phyloP scores from a whole-genome alignment of 331 rosid genomes.

The Malus hybrid region DNA sequence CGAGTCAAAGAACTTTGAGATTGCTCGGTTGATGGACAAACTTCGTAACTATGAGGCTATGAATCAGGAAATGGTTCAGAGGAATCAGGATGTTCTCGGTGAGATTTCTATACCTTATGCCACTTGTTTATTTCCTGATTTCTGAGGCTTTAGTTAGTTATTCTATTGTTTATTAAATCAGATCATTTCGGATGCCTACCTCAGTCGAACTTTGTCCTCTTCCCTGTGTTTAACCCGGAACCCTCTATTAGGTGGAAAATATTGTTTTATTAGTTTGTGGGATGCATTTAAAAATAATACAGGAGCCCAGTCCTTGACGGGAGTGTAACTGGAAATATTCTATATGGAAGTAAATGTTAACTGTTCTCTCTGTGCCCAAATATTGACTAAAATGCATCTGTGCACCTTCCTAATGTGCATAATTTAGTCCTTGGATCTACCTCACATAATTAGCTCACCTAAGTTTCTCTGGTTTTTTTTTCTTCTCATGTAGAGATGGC shows the following conservation, averaged over 20 bases:
- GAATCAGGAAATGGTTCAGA: constrained; percentile 97
- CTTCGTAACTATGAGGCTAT: constrained; percentile 82
- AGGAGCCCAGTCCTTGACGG: no score
- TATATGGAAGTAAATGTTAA: no score
- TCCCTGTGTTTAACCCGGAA: no score
- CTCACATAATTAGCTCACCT: not conserved
- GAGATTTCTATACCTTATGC: constrained; percentile 24
- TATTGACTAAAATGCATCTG: no score
- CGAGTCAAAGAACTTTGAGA: constrained; percentile 80
- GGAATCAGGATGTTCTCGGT: constrained; percentile 95
- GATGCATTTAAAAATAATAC: no score
- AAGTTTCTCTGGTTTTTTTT: not conserved
- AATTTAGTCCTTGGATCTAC: not conserved
- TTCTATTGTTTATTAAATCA: no score
- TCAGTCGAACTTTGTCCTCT: no score
- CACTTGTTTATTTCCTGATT: not conserved
- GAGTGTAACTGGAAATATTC: no score
- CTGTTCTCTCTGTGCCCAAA: no score
- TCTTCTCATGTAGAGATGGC: constrained; percentile 43
- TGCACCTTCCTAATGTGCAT: not conserved
- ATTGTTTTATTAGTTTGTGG: no score
- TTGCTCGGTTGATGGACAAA: constrained; percentile 77
- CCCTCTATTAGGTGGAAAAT: no score
- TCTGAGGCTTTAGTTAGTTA: not conserved
- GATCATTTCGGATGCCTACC: no score